Evolutionary conservation across 495 filamentous ascomycete genomes (phyloP), one percentile per base, ranked within the genome.

Genomic region (Amphirosellinia nigrospora): DNA sequence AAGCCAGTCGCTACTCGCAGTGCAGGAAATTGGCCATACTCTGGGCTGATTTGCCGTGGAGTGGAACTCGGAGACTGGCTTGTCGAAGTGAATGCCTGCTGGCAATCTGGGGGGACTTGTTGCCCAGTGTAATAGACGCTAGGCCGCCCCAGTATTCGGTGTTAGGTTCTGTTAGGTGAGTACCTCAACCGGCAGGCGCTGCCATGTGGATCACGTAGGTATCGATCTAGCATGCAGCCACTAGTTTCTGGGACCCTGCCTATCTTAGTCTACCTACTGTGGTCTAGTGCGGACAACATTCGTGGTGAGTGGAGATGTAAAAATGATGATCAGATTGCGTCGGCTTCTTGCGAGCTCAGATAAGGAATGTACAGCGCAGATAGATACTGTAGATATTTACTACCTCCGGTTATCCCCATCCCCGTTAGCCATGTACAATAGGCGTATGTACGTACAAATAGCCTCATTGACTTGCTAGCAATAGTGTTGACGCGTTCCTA

Each of bases 1-100:
- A 70, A 70, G 34, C 50, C 48, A 36, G 60, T 58, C 34, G 41
- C 38, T 56, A 48, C 41, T 21, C 26, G 26, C 53, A 34, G 45
- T 52, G 41, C 66, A 62, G 55, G 66, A 69, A 59, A 69, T 64
- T 45, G 50, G 58, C 41, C 39, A 23, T 19, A 61, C 52, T 60
- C 64, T 67, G 64, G 64, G 64, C 64, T 67, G 64, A 67, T 67
- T 67, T 67, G 64, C 36, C 16, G 26, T 52, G 21, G 13, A 45
- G 13, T 43, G 53, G 65, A 32, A 58, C 55, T 58, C n/a, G 55
- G 30, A 36, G 10, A 53, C 23, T 21, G 65, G 39, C 52, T 56
- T 30, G 45, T 67, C n/a, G n/a, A n/a, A n/a, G n/a, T 36, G 34
- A 48, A 5, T 30, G 61, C 19, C n/a, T 38, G 63, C 11, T 38